Base-by-base conservation (phyloP, 1,284 basidiomycete genomes). In the Cryptococcus sp. region DNA sequence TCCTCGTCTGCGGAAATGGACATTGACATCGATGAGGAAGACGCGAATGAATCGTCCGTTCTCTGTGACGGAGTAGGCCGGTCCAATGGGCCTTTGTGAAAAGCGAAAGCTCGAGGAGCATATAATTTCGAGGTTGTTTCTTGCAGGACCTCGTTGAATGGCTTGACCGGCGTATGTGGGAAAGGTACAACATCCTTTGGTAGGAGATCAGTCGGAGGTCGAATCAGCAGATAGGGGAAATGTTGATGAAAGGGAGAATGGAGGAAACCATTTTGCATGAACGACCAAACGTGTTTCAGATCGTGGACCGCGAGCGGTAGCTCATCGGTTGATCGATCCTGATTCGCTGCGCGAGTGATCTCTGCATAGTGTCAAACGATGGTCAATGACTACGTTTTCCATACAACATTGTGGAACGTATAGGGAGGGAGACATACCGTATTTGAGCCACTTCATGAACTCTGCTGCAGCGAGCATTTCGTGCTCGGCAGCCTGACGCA, bases 391-490 rank as follows among this genome's bases (percentile, higher is more conserved):
- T 4, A 44, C 8, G 6, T 16, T 19, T 19, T 10, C 3, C 4
- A 16, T 8, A 2, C 15, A 15, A 44, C 5, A 22, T n/a, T 19
- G 41, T 7, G 7, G n/a, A 22, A 40, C 38, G 38, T 11, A 40
- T 37, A 22, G 5, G 25, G 23, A 26, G 23, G 1, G 7, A 16
- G 23, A 68, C 74, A 8, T 25, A 74, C 76, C 76, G 49, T 72
- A 76, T 47, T 69, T 73, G 4, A 77, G 50, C 75, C 75, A 78
- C 49, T 69, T 70, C 58, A 69, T 69, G 58, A 72, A 78, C 43
- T 77, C 76, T 11, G 58, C 58, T 0, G 68, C 57, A 5, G 69
- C 67, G 1, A 63, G 56, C 50, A 59, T 37, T 48, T 74, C 73
- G 19, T 67, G 63, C 39, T 65, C 60, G n/a, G 72, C 66, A n/a